phyloP scores from a whole-genome alignment of 1,139 yeast genomes.

The Scheffersomyces lignicola region DNA sequence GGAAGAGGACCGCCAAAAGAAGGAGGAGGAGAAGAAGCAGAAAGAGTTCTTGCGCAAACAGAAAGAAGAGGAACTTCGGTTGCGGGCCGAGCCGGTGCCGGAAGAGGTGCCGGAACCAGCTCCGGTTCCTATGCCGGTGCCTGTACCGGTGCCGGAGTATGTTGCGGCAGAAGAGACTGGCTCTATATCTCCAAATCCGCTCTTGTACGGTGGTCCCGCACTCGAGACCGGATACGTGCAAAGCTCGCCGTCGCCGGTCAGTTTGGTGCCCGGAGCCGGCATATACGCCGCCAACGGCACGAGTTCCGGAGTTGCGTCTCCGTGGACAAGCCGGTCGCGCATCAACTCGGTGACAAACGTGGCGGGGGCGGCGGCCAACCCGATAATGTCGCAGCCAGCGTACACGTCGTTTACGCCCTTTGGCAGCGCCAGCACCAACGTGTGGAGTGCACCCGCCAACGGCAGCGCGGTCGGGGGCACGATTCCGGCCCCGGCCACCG shows the following conservation, averaged over 20 bases:
- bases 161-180: not conserved
- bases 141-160: not conserved
- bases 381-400: constrained; percentile 3
- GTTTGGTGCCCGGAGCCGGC: no score
- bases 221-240: no score
- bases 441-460: no score
- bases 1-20: constrained; percentile 40
- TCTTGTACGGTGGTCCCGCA: no score
- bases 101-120: constrained; percentile 3
- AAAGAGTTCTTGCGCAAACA: constrained; percentile 42
- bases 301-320: constrained; percentile 5
- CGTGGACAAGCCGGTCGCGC: constrained; percentile 15
- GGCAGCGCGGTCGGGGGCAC: no score
- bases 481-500: constrained; percentile 2
- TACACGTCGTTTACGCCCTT: not conserved
- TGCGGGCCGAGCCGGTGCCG: constrained; percentile 12
- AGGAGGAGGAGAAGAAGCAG: constrained; percentile 47
- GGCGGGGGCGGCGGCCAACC: constrained; percentile 3
- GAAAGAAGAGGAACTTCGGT: constrained; percentile 34
- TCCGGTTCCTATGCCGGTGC: not conserved
- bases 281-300: no score
- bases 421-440: no score
- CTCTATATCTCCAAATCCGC: no score
- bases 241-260: not conserved
- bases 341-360: constrained; percentile 11